phyloP scores from a whole-genome alignment of 495 filamentous ascomycete genomes.

The Massariosphaeria phaeospora region DNA sequence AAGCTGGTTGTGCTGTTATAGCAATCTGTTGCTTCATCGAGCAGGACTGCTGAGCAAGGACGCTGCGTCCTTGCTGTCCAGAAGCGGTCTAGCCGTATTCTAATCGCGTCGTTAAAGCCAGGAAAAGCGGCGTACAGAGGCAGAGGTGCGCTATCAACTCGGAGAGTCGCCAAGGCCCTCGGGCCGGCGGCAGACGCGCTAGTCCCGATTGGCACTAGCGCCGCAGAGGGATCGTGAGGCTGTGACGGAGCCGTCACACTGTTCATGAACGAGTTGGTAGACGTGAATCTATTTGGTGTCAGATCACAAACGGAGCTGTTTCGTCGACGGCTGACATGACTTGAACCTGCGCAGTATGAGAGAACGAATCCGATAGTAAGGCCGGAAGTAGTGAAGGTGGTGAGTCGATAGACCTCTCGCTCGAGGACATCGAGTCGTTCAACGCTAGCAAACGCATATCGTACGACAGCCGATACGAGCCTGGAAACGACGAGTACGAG shows the following conservation, averaged over 20 bases:
- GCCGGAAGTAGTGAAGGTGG: neutral
- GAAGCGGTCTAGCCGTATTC: neutral
- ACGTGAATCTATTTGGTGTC: neutral
- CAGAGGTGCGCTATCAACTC: no score
- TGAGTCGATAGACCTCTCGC: neutral
- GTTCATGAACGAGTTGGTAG: neutral
- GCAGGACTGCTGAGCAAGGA: neutral
- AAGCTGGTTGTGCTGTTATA: neutral
- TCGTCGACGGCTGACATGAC: no score
- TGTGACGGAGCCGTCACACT: no score
- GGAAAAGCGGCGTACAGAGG: no score
- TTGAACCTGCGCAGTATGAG: no score
- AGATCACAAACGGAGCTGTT: no score
- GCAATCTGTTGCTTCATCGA: neutral
- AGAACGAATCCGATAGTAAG: neutral
- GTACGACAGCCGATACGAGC: slow-evolving; percentile 5
- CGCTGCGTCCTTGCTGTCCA: neutral
- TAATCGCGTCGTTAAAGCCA: neutral
- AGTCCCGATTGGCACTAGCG: no score
- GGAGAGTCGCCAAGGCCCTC: no score
- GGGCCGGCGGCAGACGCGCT: no score
- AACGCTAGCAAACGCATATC: neutral
- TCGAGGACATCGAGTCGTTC: neutral
- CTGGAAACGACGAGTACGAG: slow-evolving; percentile 8
- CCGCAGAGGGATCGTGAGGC: no score